Conservation (phyloP, 2,329 filamentous ascomycete genomes). For the Monilinia fructicola region DNA sequence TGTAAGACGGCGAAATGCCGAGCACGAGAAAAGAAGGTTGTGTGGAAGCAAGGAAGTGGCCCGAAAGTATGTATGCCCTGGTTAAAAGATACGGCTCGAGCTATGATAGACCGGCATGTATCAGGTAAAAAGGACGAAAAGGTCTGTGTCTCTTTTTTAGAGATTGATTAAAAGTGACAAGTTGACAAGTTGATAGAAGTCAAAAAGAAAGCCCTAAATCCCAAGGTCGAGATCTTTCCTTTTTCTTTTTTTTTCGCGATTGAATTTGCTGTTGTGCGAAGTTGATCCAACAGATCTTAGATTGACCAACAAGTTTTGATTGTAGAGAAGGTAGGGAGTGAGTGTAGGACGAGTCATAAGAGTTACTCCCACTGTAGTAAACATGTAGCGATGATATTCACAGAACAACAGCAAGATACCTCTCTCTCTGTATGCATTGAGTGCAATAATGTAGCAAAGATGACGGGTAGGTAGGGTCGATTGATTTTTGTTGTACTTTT, state of each 20-base stretch:
- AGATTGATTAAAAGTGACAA: background rate
- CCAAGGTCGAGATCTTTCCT: background rate
- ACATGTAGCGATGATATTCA: conserved; percentile 15
- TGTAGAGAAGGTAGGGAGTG: background rate
- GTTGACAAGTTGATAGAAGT: conserved; percentile 4
- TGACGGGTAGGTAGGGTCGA: background rate
- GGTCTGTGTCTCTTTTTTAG: background rate
- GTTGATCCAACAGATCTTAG: background rate
- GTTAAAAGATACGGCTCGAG: conserved; percentile 1
- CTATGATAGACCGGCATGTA: conserved; percentile 14
- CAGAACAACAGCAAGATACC: background rate
- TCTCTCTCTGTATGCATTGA: background rate
- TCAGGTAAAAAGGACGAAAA: background rate
- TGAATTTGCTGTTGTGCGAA: background rate
- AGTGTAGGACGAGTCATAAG: background rate
- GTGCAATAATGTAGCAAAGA: background rate
- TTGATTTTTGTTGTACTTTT: too few species aligned
- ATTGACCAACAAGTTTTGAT: background rate
- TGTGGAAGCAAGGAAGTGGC: conserved; percentile 24
- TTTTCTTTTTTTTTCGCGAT: background rate
- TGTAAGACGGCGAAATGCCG: conserved; percentile 18
- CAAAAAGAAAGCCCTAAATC: background rate
- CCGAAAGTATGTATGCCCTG: conserved; percentile 13
- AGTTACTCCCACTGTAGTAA: background rate
- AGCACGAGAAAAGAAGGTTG: conserved; percentile 24